phyloP scores from a whole-genome alignment of 208 protist genomes.

The Naegleria gruberi region DNA sequence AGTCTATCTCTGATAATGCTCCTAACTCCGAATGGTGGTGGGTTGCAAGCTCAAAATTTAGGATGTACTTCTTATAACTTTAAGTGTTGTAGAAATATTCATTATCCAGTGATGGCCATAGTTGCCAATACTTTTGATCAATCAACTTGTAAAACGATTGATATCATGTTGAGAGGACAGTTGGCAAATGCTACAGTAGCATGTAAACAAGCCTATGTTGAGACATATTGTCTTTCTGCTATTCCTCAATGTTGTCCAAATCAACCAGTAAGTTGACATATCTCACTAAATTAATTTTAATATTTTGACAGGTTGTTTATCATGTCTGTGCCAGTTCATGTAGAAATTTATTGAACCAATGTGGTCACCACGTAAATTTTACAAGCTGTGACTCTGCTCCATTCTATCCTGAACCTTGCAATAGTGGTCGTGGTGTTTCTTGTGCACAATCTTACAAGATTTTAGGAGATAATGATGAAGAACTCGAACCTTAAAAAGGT shows the following conservation, averaged over 20 bases:
- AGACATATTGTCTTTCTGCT: neutral
- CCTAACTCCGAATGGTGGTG: too few relatives aligned
- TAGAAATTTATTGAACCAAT: neutral
- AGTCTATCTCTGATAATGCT: too few relatives aligned
- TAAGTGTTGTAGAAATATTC: neutral
- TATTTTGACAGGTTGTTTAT: neutral
- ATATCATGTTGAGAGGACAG: neutral
- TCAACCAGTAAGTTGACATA: neutral
- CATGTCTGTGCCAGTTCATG: neutral
- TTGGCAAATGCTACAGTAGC: neutral
- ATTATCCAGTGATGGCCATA: neutral
- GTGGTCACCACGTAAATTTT: neutral
- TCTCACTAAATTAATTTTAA: too few relatives aligned
- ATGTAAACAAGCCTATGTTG: neutral
- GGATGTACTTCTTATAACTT: neutral
- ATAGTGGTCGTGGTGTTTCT: neutral
- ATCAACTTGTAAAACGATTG: neutral
- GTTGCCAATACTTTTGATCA: neutral
- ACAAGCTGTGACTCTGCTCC: neutral
- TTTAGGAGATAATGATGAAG: too few relatives aligned
- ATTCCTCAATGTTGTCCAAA: neutral
- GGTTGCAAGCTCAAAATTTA: neutral
- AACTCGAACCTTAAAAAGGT: too few relatives aligned
- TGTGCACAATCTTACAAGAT: too few relatives aligned
- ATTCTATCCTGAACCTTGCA: neutral